Percentiles rank a stretch among this genome's conserved stretches.
These are phyloP conservation scores for Leccinum subtestaceum DNA, from an alignment of 768 basidiomycete species.

Conservation along the genomic window DNA sequence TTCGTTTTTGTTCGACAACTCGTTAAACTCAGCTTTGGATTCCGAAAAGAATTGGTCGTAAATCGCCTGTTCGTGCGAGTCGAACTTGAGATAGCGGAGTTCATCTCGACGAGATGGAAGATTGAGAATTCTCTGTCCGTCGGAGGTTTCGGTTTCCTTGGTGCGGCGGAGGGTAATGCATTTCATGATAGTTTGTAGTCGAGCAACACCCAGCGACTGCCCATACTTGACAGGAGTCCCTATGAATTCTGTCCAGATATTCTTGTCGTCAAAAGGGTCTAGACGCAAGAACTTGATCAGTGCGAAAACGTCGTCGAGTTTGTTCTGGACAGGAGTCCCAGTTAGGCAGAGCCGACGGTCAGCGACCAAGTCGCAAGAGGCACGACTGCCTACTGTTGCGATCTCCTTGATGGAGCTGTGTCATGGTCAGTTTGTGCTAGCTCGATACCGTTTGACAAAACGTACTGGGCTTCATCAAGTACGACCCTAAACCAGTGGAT, in stretches of 20 bases:
- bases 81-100: conserved; percentile 81
- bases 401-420: conserved; percentile 94
- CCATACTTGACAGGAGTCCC: conserved; percentile 91
- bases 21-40: conserved; percentile 89
- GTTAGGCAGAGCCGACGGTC: conserved; percentile 92
- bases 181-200: conserved; percentile 96
- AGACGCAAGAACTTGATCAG: conserved; percentile 94
- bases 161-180: conserved; percentile 95
- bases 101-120: conserved; percentile 91
- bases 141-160: conserved; percentile 79
- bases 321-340: conserved; percentile 99
- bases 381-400: conserved; percentile 88
- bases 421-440: conserved; percentile 1
- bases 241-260: conserved; percentile 89
- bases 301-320: conserved; percentile 96
- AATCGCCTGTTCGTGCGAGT: conserved; percentile 74
- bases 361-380: conserved; percentile 91
- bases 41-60: conserved; percentile 88
- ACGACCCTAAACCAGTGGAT: conserved; percentile 97
- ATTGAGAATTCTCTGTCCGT: conserved; percentile 82
- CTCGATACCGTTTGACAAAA: conserved; percentile 18
- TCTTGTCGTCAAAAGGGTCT: conserved; percentile 90
- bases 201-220: conserved; percentile 82
- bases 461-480: conserved; percentile 93
- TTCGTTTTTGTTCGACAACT: conserved; percentile 83